Conservation (phyloP, 768 basidiomycete genomes). For the Russula earlei region DNA sequence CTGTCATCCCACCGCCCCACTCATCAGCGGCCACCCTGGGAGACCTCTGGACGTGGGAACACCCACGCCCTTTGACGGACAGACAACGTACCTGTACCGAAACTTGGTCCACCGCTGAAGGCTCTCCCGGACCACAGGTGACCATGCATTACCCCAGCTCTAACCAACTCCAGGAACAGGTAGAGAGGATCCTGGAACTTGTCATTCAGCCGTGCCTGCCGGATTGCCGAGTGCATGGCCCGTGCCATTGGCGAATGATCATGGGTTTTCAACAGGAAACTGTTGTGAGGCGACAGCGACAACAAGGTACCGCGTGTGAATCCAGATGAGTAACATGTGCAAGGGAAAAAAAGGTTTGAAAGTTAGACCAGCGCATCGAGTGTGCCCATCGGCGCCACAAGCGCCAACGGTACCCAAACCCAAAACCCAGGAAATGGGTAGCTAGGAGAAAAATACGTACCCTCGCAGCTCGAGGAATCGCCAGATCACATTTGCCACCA, state of each 20-base stretch:
- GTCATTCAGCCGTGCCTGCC: slow-evolving; percentile 78
- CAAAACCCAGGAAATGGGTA: slow-evolving; percentile 1
- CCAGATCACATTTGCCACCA: slow-evolving; percentile 98
- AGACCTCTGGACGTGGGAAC: slow-evolving; percentile 21
- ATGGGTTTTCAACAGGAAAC: slow-evolving; percentile 85
- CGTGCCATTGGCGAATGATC: slow-evolving; percentile 83
- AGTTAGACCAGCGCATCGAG: slow-evolving; percentile 17
- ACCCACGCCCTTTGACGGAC: slow-evolving; percentile 15
- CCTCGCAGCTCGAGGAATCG: slow-evolving; percentile 93
- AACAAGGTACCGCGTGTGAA: slow-evolving; percentile 5
- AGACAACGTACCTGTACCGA: slow-evolving; percentile 64
- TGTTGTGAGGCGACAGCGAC: slow-evolving; percentile 27
- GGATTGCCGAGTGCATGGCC: slow-evolving; percentile 80
- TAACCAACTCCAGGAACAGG: slow-evolving; percentile 87
- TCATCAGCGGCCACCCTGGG: slow-evolving; percentile 12
- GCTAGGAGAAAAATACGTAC: slow-evolving; percentile 39
- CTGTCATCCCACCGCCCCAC: slow-evolving; percentile 30
- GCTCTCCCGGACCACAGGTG: slow-evolving; percentile 81
- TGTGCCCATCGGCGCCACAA: slow-evolving; percentile 16
- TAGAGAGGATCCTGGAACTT: slow-evolving; percentile 98
- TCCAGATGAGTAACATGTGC: slow-evolving; percentile 1
- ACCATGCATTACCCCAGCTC: slow-evolving; percentile 96
- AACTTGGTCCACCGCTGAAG: slow-evolving; percentile 91
- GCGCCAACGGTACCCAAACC: slow-evolving; percentile 7
- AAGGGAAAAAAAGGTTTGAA: not conserved